These are phyloP conservation scores for Dactylellina leptospora DNA, from an alignment of 2,329 filamentous ascomycete genomes.

Conservation along the genomic window DNA sequence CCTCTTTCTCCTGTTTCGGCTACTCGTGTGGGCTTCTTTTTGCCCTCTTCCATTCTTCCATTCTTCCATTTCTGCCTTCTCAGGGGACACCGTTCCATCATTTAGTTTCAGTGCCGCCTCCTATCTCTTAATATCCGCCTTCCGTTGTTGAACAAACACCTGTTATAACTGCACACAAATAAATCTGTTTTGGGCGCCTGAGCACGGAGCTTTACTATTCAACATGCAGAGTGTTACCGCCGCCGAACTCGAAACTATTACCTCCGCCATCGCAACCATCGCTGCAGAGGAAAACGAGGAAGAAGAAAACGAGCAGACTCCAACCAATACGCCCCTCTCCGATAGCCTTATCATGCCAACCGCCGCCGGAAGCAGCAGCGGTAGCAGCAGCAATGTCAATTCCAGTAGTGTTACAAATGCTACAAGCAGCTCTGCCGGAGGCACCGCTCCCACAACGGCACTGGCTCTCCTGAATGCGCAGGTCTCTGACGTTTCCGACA, in stretches of 20 bases:
- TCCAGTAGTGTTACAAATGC: slow-evolving; percentile 7
- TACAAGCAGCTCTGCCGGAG: too few species aligned
- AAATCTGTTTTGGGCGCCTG: slow-evolving; percentile 15
- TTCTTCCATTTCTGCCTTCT: neutral
- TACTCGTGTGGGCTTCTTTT: slow-evolving; percentile 25
- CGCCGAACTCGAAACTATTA: slow-evolving; percentile 17
- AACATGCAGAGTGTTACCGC: slow-evolving; percentile 17
- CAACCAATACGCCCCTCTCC: neutral
- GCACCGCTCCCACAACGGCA: slow-evolving; percentile 3
- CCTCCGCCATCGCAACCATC: neutral
- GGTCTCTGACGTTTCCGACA: slow-evolving; percentile 23
- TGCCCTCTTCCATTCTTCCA: neutral
- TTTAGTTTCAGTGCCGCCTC: slow-evolving; percentile 10
- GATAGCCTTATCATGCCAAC: slow-evolving; percentile 35
- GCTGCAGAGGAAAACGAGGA: neutral
- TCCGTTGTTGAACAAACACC: neutral
- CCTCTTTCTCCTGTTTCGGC: slow-evolving; percentile 23
- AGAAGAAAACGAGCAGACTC: neutral
- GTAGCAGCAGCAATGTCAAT: slow-evolving; percentile 19
- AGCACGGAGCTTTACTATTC: slow-evolving; percentile 30
- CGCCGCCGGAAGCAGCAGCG: slow-evolving; percentile 20
- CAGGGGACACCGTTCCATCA: neutral
- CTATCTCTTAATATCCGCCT: slow-evolving; percentile 1
- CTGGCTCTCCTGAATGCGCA: slow-evolving; percentile 23
- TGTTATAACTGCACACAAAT: neutral